Evolutionary conservation across 1,139 yeast species (phyloP), one percentile per base, ranked within the genome.

Genomic region (Geotrichum aggregatum): DNA sequence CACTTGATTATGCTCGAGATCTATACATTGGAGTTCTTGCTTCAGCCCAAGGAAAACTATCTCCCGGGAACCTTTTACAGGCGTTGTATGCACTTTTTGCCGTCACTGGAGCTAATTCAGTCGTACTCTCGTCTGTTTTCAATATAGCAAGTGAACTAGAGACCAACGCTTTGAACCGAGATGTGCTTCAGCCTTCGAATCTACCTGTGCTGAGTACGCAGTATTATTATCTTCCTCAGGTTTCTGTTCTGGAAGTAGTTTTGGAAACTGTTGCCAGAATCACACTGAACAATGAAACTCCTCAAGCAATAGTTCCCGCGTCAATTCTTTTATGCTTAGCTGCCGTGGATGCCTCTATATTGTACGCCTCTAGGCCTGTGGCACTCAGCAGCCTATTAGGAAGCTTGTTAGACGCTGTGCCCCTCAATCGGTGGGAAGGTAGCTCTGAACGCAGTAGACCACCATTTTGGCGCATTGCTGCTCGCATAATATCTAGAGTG

Each of bases 1-100:
- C 19, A 3, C 39, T 39, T 19, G 10, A n/a, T 4, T 38, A 10
- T n/a, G 11, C 28, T 7, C 33, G 38, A 6, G 22, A 31, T 5
- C 38, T 38, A 21, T 46, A 46, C 21, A 13, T 39, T 28, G 44
- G 31, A 11, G 49, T 38, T 30, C 18, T 38, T 16, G 30, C 44
- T 3, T 14, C 8, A 13, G 16, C 39, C 1, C 26, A 18, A 3
- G 28, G 28, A 14, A 21, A 31, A 16, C 26, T 18, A 6, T 10
- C n/a, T 21, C 4, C n/a, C 8, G 41, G n/a, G 7, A 24, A 21
- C n/a, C 24, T 46, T 13, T 11, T 38, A 21, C 14, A 26, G 7
- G 24, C 39, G n/a, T 19, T 46, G 3, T 22, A 30, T 11, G n/a
- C 44, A 7, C 21, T 46, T 11, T 46, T 46, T 39, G 21, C 38